Evolutionary conservation across 768 basidiomycete genomes (phyloP).

Genomic region (Boletales sp.): DNA sequence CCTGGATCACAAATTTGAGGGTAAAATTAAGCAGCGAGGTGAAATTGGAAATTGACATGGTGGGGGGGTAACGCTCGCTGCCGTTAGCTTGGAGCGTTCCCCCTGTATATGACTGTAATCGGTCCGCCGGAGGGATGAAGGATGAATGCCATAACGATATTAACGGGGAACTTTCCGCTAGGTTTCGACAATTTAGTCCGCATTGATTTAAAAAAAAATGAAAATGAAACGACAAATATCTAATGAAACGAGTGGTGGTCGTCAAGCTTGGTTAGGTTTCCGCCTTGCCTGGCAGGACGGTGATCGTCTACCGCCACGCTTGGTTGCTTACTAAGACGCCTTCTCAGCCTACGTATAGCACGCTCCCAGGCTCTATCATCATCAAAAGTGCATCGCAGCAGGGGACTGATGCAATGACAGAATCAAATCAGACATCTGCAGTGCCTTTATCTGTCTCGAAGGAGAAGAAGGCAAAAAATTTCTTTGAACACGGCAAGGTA

Average conservation of each 20-base stretch:
- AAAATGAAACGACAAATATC: conserved; percentile 5
- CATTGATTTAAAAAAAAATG: conserved; percentile 5
- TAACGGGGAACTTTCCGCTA: conserved; percentile 24
- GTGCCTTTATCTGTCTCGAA: conserved; percentile 21
- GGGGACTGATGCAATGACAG: conserved; percentile 19
- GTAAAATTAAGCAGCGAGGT: conserved; percentile 12
- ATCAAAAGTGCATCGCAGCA: conserved; percentile 6
- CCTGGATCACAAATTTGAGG: conserved; percentile 24
- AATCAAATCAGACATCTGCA: conserved; percentile 23
- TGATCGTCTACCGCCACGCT: conserved; percentile 18
- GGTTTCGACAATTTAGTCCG: conserved; percentile 6
- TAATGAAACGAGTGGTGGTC: conserved; percentile 9
- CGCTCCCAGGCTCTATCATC: conserved; percentile 18
- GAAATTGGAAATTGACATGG: conserved; percentile 21
- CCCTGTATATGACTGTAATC: conserved; percentile 35
- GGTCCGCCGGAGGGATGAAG: conserved; percentile 20
- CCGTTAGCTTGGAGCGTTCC: conserved; percentile 20
- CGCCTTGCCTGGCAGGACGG: conserved; percentile 9
- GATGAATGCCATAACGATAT: conserved; percentile 29
- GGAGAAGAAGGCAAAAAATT: conserved; percentile 26
- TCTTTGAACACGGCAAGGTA: conserved; percentile 33
- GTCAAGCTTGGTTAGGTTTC: conserved; percentile 16
- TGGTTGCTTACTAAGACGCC: conserved; percentile 14
- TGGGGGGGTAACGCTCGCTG: conserved; percentile 18
- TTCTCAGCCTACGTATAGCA: neutral